Base-by-base conservation (phyloP, 768 basidiomycete species). In the Kwoniella newhampshirensis region DNA sequence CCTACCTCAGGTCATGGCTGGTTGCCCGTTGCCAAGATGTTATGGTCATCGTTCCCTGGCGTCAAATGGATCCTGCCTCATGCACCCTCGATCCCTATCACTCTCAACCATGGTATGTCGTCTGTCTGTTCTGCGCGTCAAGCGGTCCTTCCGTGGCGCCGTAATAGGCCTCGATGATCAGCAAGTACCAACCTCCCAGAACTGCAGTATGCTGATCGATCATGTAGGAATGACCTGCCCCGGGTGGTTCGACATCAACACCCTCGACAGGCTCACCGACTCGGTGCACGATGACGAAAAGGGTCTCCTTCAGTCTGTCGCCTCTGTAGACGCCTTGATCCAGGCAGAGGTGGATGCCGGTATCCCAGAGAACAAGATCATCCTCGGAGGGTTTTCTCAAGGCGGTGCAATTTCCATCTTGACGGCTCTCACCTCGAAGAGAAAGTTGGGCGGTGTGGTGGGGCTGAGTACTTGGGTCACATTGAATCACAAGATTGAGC, bases 1-100 rank as follows among this genome's bases (percentile, higher is more conserved):
- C n/a, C 25, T 12, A 86, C 88, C 66, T 81, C 82, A 49, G 88
- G 87, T 2, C 68, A 81, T 62, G 89, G 90, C 27, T 89, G 87
- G 88, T 77, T 84, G 61, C 85, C 86, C 11, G 84, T 91, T 32
- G 87, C 87, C 21, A 81, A 85, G 54, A 82, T 83, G 81, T 81
- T 92, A 67, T 80, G 81, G 61, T 71, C 81, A 32, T 79, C 73
- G 9, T 78, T 91, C 28, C 79, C 81, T 12, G 87, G 92, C 70
- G 80, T 93, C 58, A 92, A 93, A 80, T 97, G 90, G 89, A 78
- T 96, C 42, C 79, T 96, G 23, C 91, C 91, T 18, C 85, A 89
- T 75, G 86, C 88, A 81, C 87, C 79, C 59, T 63, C 59, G 60
- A 83, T 82, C 59, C 78, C 84, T 6, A 85, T 96, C 23, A 88